Evolutionary conservation across 2,329 filamentous ascomycete species (phyloP).

Genomic region (Stemphylium lycopersici): DNA sequence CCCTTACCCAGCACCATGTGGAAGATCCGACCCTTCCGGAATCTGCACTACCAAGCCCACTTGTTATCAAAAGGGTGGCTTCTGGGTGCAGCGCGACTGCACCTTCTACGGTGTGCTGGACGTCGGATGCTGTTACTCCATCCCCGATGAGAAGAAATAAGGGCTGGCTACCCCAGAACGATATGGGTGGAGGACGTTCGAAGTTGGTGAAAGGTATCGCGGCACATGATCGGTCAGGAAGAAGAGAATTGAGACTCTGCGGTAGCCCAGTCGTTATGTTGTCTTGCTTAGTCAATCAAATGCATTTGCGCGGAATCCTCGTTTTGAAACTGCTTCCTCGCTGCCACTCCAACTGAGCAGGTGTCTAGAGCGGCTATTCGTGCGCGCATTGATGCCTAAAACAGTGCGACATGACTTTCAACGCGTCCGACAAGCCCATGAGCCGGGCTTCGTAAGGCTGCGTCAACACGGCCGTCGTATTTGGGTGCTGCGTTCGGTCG

Average conservation of each 20-base stretch:
- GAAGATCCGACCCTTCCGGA: constrained; percentile 35
- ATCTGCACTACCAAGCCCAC: constrained; percentile 35
- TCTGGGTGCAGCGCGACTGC: constrained; percentile 41
- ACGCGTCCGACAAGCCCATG: background rate
- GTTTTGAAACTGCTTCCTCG: too few relatives aligned
- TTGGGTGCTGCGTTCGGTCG: background rate
- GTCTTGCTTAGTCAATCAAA: too few relatives aligned
- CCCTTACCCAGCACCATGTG: constrained; percentile 38
- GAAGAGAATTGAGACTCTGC: background rate
- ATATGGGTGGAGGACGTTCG: too few relatives aligned
- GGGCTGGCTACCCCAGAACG: too few relatives aligned
- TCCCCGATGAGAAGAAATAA: constrained; percentile 27
- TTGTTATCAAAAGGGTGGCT: constrained; percentile 33
- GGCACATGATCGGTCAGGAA: too few relatives aligned
- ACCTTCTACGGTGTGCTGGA: constrained; percentile 39
- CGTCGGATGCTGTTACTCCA: constrained; percentile 39
- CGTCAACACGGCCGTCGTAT: background rate
- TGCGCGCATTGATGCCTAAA: too few relatives aligned
- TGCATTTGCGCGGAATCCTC: too few relatives aligned
- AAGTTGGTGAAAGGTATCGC: background rate
- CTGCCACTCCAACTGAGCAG: too few relatives aligned
- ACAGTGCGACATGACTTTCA: too few relatives aligned
- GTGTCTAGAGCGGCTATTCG: too few relatives aligned
- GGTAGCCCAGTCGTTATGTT: too few relatives aligned
- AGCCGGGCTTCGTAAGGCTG: background rate